Percentiles rank a stretch among this genome's conserved stretches.
phyloP scores from a whole-genome alignment of 441 rosid genomes.

The Populus trichocarpa region DNA sequence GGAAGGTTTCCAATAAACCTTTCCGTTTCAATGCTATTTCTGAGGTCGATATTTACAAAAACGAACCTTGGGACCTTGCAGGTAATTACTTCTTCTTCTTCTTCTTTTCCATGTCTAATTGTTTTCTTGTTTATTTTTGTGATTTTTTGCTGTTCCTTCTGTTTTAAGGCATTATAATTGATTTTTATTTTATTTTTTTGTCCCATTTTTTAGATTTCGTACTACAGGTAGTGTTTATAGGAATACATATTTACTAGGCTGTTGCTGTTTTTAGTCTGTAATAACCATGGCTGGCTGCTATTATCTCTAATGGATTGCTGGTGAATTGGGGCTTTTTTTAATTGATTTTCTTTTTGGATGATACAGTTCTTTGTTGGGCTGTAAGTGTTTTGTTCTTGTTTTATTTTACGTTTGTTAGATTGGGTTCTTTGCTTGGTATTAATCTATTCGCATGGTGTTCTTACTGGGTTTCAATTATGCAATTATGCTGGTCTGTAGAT shows the following conservation, averaged over 20 bases:
- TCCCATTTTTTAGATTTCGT: not conserved
- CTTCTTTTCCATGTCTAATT: not conserved
- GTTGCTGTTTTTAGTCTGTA: not conserved
- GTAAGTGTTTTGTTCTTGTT: not conserved
- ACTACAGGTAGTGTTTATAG: not conserved
- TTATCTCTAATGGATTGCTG: not conserved
- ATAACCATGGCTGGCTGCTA: not conserved
- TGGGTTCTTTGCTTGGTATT: not conserved
- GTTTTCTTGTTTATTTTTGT: not conserved
- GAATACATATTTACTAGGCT: not conserved
- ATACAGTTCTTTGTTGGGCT: not conserved
- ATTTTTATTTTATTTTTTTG: not conserved
- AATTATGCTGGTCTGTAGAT: conserved; percentile 35
- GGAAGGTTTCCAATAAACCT: conserved; percentile 63
- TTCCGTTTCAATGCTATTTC: conserved; percentile 71
- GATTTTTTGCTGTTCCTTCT: not conserved
- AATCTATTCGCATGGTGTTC: not conserved
- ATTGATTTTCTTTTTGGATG: not conserved
- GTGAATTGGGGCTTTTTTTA: no score
- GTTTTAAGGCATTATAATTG: not conserved
- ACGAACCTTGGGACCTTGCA: conserved; percentile 87
- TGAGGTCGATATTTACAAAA: conserved; percentile 83
- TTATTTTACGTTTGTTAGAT: not conserved
- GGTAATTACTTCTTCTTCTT: conserved; percentile 28
- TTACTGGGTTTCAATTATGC: not conserved